Conservation (phyloP, 371 early-diverging fungal genomes). For the Zychaea mexicana region DNA sequence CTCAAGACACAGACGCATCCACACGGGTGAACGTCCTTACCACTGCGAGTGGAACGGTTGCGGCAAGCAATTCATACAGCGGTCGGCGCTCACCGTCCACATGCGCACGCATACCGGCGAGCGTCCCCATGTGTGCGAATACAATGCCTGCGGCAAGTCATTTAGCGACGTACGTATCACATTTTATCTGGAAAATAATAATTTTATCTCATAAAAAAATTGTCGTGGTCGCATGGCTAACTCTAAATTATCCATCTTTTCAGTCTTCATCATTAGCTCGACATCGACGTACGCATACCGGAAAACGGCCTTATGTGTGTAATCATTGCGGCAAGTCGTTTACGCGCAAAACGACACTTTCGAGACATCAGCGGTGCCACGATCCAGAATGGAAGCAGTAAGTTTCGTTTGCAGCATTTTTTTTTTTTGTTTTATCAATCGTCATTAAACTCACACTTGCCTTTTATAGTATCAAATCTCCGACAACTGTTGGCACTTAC, state of each 20-base stretch:
- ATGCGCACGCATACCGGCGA: constrained; percentile 78
- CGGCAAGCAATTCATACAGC: constrained; percentile 74
- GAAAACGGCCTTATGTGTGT: constrained; percentile 53
- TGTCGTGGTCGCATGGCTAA: too few relatives aligned
- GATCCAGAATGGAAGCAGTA: constrained; percentile 26
- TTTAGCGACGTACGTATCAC: constrained; percentile 60
- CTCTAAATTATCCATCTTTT: background rate
- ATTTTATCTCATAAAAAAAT: too few relatives aligned
- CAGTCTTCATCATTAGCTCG: constrained; percentile 53
- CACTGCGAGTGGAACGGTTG: constrained; percentile 63
- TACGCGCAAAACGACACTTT: constrained; percentile 71
- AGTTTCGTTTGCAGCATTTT: constrained; percentile 9
- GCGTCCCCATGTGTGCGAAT: constrained; percentile 70
- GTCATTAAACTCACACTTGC: background rate
- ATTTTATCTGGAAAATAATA: too few relatives aligned
- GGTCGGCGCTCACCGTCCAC: constrained; percentile 76
- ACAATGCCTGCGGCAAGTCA: constrained; percentile 60
- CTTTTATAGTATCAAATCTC: constrained; percentile 17
- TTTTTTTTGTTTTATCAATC: background rate
- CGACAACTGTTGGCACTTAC: constrained; percentile 4
- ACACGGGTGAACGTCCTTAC: constrained; percentile 76
- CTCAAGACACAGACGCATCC: constrained; percentile 75
- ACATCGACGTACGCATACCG: constrained; percentile 55
- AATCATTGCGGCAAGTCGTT: constrained; percentile 63
- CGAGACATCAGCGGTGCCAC: constrained; percentile 64